Evolutionary conservation across 768 basidiomycete genomes (phyloP), one percentile per base, ranked within the genome.

Genomic region (Paxillus involutus): DNA sequence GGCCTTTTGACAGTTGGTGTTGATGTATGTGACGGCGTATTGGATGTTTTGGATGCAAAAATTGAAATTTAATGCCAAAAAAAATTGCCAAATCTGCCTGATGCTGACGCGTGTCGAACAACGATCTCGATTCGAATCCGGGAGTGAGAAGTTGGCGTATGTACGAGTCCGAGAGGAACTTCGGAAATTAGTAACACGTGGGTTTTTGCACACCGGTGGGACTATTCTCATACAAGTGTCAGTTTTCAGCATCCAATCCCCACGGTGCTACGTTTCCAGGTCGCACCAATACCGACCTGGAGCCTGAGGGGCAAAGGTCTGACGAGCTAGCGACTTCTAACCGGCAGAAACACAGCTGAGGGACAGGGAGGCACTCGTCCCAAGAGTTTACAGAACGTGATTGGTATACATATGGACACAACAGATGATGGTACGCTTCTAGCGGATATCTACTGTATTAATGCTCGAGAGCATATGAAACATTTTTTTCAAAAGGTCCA

Each of bases 391-490:
- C 32, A 33, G 10, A 10, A 12, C 32, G 12, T 33, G 12, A 33
- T 33, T 33, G 32, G 4, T 35, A 14, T n/a, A 19, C n/a, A 40
- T 9, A 40, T 17, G 50, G 26, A 47, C 43, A 49, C 29, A 32
- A 32, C 6, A 26, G 26, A 26, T 26, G 26, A 26, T 26, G 6
- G 26, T 3, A 24, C 24, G 24, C 5, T 2, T 53, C 24, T 42
- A 49, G 35, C 14, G 29, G 16, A 43, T 37, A 36, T 26, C 44
- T 56, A 64, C n/a, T 48, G 47, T 45, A 42, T 48, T 13, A 24
- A 48, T 49, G 17, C 32, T 33, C 36, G 13, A 59, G 39, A 37
- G 30, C 32, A 10, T 12, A 36, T 44, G 45, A 40, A 30, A 11
- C n/a, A 17, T 26, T 26, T 26, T 14, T 14, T 19, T 41, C 19